Base-by-base conservation (phyloP, 169 alveolate species). In the Cryptosporidium muris region DNA sequence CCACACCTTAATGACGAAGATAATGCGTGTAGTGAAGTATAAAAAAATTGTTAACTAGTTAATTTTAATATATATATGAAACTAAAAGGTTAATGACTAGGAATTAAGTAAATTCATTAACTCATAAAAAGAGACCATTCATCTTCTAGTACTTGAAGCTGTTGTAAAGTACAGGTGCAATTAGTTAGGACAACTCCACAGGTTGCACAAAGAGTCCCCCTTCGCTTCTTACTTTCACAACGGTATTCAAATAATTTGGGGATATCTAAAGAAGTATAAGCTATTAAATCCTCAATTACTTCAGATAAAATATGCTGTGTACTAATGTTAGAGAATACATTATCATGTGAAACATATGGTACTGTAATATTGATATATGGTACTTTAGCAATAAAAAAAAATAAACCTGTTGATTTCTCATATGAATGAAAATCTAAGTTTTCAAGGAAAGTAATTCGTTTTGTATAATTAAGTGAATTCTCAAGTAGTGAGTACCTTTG, bases 351-450 rank as follows among this genome's bases (percentile, higher is more conserved):
- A 43, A 7, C 9, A 47, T 74, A 74, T 4, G 85, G 85, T 9
- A 54, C 60, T 16, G n/a, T 74, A 47, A 74, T 58, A 7, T 16
- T n/a, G 7, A 68, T 58, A 49, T 74, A 74, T 12, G 85, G 85
- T 6, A 74, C 38, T 43, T 54, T 74, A 9, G 68, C 68, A 58
- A 58, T 74, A 51, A 74, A 74, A 45, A 58, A 58, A 45, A 14
- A 74, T 14, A 74, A 51, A 14, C 45, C 62, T 5, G 85, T 74
- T 6, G 85, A 74, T 60, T 68, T 74, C 16, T 74, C 85, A 38
- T 47, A 74, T 16, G 53, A 43, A 47, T 74, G 56, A 36, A 74
- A 74, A 45, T 74, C 85, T 4, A 68, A 42, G 37, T 74, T 74
- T 42, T 74, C 85, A 8, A 74, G 40, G 3, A 58, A 38, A 8